These are phyloP conservation scores for Pneumocystis wakefieldiae DNA, from an alignment of 1,139 yeast genomes.

Conservation along the genomic window DNA sequence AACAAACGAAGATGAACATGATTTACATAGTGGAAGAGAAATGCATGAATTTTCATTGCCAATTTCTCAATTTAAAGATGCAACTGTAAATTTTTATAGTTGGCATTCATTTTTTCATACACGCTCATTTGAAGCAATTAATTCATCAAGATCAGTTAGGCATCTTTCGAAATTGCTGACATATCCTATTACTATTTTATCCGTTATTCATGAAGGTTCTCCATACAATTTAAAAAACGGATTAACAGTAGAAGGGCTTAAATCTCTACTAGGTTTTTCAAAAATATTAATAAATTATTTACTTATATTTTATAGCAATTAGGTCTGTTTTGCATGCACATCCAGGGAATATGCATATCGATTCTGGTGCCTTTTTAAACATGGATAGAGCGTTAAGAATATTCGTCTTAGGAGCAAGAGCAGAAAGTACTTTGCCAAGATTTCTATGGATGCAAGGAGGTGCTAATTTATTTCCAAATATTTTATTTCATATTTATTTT, in stretches of 20 bases:
- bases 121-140: slow-evolving; percentile 87
- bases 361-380: neutral
- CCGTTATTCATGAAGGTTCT: slow-evolving; percentile 66
- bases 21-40: slow-evolving; percentile 78
- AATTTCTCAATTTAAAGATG: slow-evolving; percentile 60
- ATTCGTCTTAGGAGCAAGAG: slow-evolving; percentile 79
- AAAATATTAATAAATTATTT: slow-evolving; percentile 1
- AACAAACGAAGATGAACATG: slow-evolving; percentile 89
- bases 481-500: slow-evolving; percentile 72
- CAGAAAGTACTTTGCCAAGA: slow-evolving; percentile 86
- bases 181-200: slow-evolving; percentile 80
- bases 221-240: slow-evolving; percentile 70
- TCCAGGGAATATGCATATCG: slow-evolving; percentile 48
- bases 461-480: slow-evolving; percentile 69
- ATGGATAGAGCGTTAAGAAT: slow-evolving; percentile 78
- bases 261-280: slow-evolving; percentile 41
- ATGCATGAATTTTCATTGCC: slow-evolving; percentile 88
- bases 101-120: slow-evolving; percentile 95
- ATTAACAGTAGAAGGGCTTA: slow-evolving; percentile 77
- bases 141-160: slow-evolving; percentile 88
- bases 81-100: slow-evolving; percentile 57
- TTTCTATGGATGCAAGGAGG: slow-evolving; percentile 85
- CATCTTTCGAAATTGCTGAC: slow-evolving; percentile 89
- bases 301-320: neutral
- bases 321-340: slow-evolving; percentile 28